Conservation (phyloP, 441 rosid species). For the Adansonia grandidieri region DNA sequence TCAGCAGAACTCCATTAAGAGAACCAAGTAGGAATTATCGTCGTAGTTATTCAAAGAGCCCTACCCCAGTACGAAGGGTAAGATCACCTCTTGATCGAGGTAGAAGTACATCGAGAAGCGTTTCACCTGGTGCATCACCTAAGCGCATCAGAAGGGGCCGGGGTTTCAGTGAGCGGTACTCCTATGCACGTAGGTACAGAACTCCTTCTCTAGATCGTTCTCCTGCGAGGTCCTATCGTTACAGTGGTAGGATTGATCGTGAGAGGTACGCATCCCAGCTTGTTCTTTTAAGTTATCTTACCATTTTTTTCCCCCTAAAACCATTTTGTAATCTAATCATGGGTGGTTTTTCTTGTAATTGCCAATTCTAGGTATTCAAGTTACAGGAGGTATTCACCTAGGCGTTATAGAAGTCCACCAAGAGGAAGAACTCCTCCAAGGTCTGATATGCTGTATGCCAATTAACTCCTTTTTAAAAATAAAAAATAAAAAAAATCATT, state of each 20-base stretch:
- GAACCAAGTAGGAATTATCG: conserved; percentile 51
- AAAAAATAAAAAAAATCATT: not conserved
- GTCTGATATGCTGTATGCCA: conserved; percentile 35
- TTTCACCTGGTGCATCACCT: conserved; percentile 74
- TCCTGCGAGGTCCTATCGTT: conserved; percentile 73
- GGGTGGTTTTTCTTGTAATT: conserved; percentile 22
- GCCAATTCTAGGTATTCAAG: conserved; percentile 54
- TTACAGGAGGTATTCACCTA: conserved; percentile 84
- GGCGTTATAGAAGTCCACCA: conserved; percentile 80
- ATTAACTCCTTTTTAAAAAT: not conserved
- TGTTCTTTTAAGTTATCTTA: not conserved
- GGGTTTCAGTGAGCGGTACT: conserved; percentile 86
- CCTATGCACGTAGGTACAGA: conserved; percentile 88
- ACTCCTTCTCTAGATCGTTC: conserved; percentile 88
- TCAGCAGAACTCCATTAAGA: conserved; percentile 66
- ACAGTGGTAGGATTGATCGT: conserved; percentile 64
- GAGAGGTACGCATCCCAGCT: conserved; percentile 55
- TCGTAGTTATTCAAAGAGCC: conserved; percentile 68
- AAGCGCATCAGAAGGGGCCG: conserved; percentile 92
- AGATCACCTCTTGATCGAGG: conserved; percentile 58
- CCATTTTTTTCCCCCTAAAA: not conserved
- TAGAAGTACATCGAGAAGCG: conserved; percentile 81
- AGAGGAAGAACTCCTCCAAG: conserved; percentile 92
- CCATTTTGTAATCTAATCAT: not conserved
- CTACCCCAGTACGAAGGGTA: conserved; percentile 48